These are phyloP conservation scores for Rhizoclosmatium sp. DNA, from an alignment of 192 early-diverging fungal species.

Conservation along the genomic window DNA sequence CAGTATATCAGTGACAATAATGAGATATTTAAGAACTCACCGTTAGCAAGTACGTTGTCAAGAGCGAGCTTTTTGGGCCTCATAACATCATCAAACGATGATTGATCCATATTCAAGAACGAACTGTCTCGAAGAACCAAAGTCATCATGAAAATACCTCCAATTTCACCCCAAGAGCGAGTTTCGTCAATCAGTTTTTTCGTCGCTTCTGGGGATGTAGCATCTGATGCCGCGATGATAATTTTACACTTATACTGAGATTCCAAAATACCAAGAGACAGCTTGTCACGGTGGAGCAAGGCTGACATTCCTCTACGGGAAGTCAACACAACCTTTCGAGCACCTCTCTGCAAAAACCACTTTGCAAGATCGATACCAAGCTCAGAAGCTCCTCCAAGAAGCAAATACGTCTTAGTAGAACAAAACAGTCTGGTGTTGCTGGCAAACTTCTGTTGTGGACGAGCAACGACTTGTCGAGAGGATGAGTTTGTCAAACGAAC, in stretches of 20 bases:
- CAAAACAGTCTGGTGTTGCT: constrained; percentile 17
- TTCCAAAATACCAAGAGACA: neutral
- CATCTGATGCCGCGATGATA: constrained; percentile 34
- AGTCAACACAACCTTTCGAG: constrained; percentile 33
- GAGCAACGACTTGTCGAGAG: neutral
- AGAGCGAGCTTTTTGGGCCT: too few relatives aligned
- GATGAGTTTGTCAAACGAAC: neutral
- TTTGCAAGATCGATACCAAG: constrained; percentile 30
- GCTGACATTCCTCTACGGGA: constrained; percentile 27
- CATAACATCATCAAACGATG: too few relatives aligned
- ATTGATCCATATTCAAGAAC: constrained; percentile 23
- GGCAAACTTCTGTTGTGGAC: neutral
- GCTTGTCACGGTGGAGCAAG: neutral
- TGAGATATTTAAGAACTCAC: too few relatives aligned
- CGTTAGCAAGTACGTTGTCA: too few relatives aligned
- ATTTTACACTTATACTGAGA: constrained; percentile 3
- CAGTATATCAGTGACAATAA: too few relatives aligned
- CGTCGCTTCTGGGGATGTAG: constrained; percentile 3
- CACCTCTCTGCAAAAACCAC: constrained; percentile 31
- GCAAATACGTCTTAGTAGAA: constrained; percentile 37
- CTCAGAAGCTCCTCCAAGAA: constrained; percentile 35
- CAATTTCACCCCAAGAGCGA: constrained; percentile 14
- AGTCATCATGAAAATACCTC: constrained; percentile 40
- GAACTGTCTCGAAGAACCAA: constrained; percentile 31
- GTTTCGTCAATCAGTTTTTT: constrained; percentile 15